These are phyloP conservation scores for Colletotrichum cordylinicola DNA, from an alignment of 2,329 filamentous ascomycete species.

Conservation along the genomic window DNA sequence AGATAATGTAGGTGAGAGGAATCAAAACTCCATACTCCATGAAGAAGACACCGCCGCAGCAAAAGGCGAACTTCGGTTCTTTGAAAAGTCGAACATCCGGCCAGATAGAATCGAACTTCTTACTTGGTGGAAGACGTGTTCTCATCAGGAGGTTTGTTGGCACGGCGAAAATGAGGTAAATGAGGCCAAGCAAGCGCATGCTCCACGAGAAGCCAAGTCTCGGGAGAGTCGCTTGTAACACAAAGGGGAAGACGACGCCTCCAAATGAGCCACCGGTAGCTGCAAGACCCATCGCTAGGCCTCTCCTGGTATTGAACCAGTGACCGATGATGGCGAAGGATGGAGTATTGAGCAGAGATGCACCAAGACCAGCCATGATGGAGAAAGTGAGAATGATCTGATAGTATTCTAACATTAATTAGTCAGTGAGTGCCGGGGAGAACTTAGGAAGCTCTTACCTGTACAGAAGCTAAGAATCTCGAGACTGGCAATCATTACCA, in stretches of 20 bases:
- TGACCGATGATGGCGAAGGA: constrained; percentile 81
- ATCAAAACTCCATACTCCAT: constrained; percentile 79
- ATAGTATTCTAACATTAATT: constrained; percentile 65
- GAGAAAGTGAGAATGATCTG: constrained; percentile 86
- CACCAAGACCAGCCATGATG: constrained; percentile 74
- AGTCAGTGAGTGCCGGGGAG: background rate
- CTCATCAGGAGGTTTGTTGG: constrained; percentile 55
- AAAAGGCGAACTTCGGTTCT: constrained; percentile 65
- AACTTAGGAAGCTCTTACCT: constrained; percentile 49
- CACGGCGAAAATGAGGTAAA: constrained; percentile 48
- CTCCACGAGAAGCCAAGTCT: constrained; percentile 41
- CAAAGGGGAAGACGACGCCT: constrained; percentile 68
- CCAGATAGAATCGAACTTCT: constrained; percentile 57
- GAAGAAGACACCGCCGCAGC: constrained; percentile 71
- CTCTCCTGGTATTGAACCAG: constrained; percentile 79
- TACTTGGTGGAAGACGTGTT: constrained; percentile 65
- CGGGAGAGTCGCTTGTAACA: constrained; percentile 42
- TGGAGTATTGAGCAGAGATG: constrained; percentile 83
- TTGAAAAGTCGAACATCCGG: constrained; percentile 72
- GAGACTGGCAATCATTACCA: constrained; percentile 66
- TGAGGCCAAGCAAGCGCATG: constrained; percentile 53
- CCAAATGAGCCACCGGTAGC: constrained; percentile 76
- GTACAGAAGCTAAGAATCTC: constrained; percentile 75
- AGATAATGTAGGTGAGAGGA: constrained; percentile 83
- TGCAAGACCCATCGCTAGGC: constrained; percentile 81